Evolutionary conservation across 768 basidiomycete genomes (phyloP), one percentile per base, ranked within the genome.

Genomic region (Trametes elegans): DNA sequence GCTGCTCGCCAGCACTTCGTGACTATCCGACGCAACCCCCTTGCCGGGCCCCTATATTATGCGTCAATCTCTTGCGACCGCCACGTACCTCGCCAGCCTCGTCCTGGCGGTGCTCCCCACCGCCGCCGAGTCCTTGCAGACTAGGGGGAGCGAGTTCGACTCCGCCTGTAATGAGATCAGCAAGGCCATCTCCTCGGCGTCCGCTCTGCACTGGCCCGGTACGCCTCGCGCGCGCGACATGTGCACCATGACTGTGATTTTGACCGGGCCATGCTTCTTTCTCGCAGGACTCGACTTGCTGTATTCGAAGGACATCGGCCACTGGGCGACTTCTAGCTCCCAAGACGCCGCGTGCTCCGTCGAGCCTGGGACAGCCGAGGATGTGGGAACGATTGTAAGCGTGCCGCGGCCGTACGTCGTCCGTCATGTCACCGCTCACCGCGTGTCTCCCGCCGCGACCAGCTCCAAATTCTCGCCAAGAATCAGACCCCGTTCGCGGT

Each of bases 401-500:
- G 68, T 63, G n/a, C 38, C n/a, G n/a, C n/a, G n/a, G n/a, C 29
- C 29, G 13, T 13, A 29, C 24, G 27, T 52, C 7, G n/a, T 43
- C 36, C 38, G 46, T 27, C 29, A 19, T 18, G n/a, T 38, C 35
- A 16, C 38, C 24, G 26, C 51, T 49, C 7, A 42, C 27, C 39
- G 13, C 7, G 7, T 14, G 24, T 7, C 42, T 9, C 24, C 23
- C 13, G 3, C 47, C 51, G 10, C 34, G n/a, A 9, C 7, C 55
- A 85, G 83, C 73, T 85, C 29, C 62, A 67, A 49, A 76, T 82
- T 34, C 51, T 85, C 2, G 77, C 71, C 2, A 64, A 61, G 14
- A 76, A 73, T 0, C 50, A 63, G 26, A 81, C 79, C 1, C 74
- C 81, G 1, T 85, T 86, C 55, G 83, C 82, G 10, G 84, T 83